Percentiles rank a stretch among this genome's conserved stretches.
Evolutionary conservation across 1,284 basidiomycete species (phyloP).

Genomic region (Trichosporon ovoides): DNA sequence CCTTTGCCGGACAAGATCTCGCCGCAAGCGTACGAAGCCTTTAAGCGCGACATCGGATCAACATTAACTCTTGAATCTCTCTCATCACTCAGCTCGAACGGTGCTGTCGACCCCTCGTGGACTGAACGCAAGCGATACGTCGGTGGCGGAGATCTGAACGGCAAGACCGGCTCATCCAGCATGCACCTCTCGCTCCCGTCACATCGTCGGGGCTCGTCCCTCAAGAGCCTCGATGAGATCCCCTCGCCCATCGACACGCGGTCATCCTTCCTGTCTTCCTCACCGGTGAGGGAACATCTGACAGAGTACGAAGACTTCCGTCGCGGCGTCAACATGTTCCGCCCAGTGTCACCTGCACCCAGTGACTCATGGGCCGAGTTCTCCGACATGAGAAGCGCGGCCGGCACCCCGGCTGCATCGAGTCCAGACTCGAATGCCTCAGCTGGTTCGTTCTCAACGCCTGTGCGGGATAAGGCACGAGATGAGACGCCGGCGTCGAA

Average conservation of each 20-base stretch:
- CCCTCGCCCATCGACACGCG: constrained; percentile 13
- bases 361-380: constrained; percentile 3
- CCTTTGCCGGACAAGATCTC: constrained; percentile 36
- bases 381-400: background rate
- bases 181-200: background rate
- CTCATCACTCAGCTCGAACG: constrained; percentile 15
- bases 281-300: background rate
- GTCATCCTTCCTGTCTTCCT: background rate
- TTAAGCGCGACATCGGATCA: constrained; percentile 30
- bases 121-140: constrained; percentile 38
- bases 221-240: constrained; percentile 15
- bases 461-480: background rate
- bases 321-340: background rate
- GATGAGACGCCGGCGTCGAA: constrained; percentile 13
- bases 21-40: constrained; percentile 22
- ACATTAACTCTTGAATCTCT: constrained; percentile 44
- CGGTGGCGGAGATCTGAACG: constrained; percentile 39
- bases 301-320: background rate
- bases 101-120: constrained; percentile 24
- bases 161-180: background rate
- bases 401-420: background rate
- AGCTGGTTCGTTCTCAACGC: background rate
- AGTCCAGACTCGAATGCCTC: background rate
- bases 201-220: constrained; percentile 10
- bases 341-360: background rate